Percentiles rank a stretch among this genome's conserved stretches.
phyloP scores from a whole-genome alignment of 495 filamentous ascomycete genomes.

The Aspergillus leporis region DNA sequence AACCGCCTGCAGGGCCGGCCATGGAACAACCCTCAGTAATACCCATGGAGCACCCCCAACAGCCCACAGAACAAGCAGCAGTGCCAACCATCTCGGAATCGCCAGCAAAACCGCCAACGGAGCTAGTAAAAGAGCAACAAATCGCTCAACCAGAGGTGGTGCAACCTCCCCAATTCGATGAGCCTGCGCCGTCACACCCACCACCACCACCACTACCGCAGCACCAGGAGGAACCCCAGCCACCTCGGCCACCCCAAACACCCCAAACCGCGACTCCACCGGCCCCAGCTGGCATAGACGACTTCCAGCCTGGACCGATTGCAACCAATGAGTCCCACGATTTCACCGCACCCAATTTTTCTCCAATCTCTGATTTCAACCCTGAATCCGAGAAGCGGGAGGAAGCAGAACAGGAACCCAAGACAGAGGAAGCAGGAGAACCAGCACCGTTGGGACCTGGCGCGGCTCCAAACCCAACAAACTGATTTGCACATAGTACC shows the following conservation, averaged over 20 bases:
- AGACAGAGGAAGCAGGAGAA: constrained; percentile 1
- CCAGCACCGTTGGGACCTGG: neutral
- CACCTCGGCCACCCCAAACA: too few relatives aligned
- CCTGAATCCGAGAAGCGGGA: constrained; percentile 2
- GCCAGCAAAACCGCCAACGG: constrained; percentile 1
- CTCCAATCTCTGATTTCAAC: neutral
- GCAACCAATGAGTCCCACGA: neutral
- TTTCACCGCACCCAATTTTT: neutral
- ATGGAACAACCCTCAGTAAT: neutral
- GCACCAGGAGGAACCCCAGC: neutral
- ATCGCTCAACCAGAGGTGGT: neutral
- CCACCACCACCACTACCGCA: neutral
- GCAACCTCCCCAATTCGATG: neutral
- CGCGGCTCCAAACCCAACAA: neutral
- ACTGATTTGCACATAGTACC: neutral
- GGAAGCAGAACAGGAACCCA: neutral
- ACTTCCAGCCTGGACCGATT: neutral
- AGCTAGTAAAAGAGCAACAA: neutral
- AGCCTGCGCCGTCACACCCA: neutral
- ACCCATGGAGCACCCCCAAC: constrained; percentile 5
- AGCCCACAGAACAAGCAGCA: constrained; percentile 7
- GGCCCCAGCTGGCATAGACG: neutral
- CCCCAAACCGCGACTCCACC: neutral
- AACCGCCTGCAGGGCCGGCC: constrained; percentile 6
- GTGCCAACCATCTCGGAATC: neutral